Conservation (phyloP, 2,329 filamentous ascomycete genomes). For the Pyricularia pennisetigena region DNA sequence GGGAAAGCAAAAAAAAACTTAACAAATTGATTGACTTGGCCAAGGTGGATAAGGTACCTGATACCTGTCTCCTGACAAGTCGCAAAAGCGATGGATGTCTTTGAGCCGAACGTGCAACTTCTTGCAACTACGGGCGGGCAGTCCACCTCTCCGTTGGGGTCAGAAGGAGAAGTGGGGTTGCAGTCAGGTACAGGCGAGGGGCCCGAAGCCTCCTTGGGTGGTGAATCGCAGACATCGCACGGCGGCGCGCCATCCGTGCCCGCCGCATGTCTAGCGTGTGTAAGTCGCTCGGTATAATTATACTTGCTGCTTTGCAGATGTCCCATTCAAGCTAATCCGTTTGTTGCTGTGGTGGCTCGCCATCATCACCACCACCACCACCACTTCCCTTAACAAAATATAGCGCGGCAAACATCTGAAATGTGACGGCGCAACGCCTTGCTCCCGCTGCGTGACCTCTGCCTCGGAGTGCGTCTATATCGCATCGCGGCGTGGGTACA, state of each 20-base stretch:
- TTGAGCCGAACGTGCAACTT: background rate
- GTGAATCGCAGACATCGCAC: background rate
- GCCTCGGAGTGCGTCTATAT: slow-evolving; percentile 60
- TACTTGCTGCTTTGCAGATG: too few relatives aligned
- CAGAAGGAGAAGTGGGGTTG: background rate
- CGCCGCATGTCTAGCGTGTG: slow-evolving; percentile 5
- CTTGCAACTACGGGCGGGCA: background rate
- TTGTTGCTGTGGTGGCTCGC: background rate
- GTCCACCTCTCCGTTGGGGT: background rate
- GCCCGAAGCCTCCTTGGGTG: background rate
- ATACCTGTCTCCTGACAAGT: background rate
- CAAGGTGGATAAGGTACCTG: too few relatives aligned
- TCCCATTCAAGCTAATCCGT: background rate
- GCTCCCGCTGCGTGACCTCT: slow-evolving; percentile 52
- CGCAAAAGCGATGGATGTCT: background rate
- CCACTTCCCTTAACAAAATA: background rate
- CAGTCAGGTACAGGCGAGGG: background rate
- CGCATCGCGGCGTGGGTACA: slow-evolving; percentile 66
- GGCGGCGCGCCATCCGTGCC: background rate
- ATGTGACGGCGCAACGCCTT: slow-evolving; percentile 62
- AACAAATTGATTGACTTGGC: too few relatives aligned
- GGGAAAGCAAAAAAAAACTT: too few relatives aligned
- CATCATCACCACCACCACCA: background rate
- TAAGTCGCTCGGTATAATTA: too few relatives aligned
- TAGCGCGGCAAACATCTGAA: slow-evolving; percentile 61